A percentile compares a stretch with the other conserved stretches of the same genome.
Evolutionary conservation across 2,329 filamentous ascomycete species (phyloP).

Genomic region (Aureobasidium pullulans): DNA sequence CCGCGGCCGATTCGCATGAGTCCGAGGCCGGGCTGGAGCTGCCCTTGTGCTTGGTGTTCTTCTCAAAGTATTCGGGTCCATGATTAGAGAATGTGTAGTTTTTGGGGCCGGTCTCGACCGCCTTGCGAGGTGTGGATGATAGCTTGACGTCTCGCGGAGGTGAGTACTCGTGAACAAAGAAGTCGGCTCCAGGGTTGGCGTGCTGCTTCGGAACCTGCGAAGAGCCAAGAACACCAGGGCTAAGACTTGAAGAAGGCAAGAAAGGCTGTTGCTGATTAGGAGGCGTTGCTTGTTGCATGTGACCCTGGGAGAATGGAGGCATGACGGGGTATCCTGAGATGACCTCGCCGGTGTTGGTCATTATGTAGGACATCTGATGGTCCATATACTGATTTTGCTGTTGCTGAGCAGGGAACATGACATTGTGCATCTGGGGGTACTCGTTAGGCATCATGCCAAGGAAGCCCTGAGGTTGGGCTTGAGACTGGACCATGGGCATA

Average conservation of each 20-base stretch:
- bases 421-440: slow-evolving; percentile 17
- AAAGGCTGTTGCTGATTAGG: slow-evolving; percentile 16
- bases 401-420: slow-evolving; percentile 14
- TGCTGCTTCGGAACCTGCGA: slow-evolving; percentile 24
- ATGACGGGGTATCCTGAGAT: slow-evolving; percentile 9
- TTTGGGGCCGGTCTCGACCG: slow-evolving; percentile 29
- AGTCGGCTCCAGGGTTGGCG: slow-evolving; percentile 24
- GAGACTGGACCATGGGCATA: slow-evolving; percentile 16
- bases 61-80: slow-evolving; percentile 37
- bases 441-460: slow-evolving; percentile 16
- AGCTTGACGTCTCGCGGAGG: slow-evolving; percentile 36
- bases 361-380: slow-evolving; percentile 16
- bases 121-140: slow-evolving; percentile 24
- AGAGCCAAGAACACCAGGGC: slow-evolving; percentile 13
- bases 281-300: slow-evolving; percentile 15
- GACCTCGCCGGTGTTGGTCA: slow-evolving; percentile 14
- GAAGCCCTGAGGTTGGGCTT: slow-evolving; percentile 13
- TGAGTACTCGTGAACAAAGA: slow-evolving; percentile 42
- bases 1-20: slow-evolving; percentile 1
- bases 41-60: slow-evolving; percentile 17
- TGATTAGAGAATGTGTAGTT: slow-evolving; percentile 43
- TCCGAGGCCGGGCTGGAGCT: slow-evolving; percentile 12
- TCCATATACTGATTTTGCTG: slow-evolving; percentile 15
- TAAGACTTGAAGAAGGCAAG: slow-evolving; percentile 14
- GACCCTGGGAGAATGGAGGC: slow-evolving; percentile 6